Evolutionary conservation across 139 green algal species (phyloP).

Genomic region (Coccomyxa sp.): DNA sequence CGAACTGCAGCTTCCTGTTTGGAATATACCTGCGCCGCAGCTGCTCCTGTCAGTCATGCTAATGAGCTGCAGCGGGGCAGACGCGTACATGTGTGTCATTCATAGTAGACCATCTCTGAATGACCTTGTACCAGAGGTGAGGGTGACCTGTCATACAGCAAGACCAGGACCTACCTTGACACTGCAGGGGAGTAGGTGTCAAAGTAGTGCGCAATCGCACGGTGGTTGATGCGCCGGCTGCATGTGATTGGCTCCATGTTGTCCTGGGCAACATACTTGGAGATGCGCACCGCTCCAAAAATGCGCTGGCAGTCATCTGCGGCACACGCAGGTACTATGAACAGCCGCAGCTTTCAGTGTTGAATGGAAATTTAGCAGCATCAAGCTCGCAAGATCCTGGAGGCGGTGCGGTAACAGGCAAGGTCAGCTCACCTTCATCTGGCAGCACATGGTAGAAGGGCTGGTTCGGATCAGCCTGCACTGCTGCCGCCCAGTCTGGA

Average conservation of each 20-base stretch:
- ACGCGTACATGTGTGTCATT: not conserved
- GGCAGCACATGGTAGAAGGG: constrained; percentile 19
- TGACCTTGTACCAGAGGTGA: not conserved
- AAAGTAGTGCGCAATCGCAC: constrained; percentile 15
- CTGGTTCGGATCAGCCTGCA: constrained; percentile 10
- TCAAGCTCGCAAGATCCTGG: not conserved
- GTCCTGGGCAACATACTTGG: constrained; percentile 20
- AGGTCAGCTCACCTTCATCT: constrained; percentile 8
- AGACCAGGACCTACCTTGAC: not conserved
- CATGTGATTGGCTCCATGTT: constrained; percentile 7
- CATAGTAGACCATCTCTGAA: not conserved
- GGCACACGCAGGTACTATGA: not conserved
- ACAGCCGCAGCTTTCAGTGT: not conserved
- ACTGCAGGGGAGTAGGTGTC: constrained; percentile 6
- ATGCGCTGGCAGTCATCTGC: constrained; percentile 13
- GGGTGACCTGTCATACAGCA: not conserved
- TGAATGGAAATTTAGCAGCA: not conserved
- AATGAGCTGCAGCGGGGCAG: not conserved
- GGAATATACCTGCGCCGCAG: constrained; percentile 15
- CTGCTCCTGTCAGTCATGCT: not conserved
- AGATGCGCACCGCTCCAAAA: not conserved
- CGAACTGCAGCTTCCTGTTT: constrained; percentile 8
- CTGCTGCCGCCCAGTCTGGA: not conserved
- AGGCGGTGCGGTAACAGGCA: not conserved
- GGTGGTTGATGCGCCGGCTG: constrained; percentile 1